Conservation (phyloP, 129 eudicot genomes). For the Saussurea involucrata region DNA sequence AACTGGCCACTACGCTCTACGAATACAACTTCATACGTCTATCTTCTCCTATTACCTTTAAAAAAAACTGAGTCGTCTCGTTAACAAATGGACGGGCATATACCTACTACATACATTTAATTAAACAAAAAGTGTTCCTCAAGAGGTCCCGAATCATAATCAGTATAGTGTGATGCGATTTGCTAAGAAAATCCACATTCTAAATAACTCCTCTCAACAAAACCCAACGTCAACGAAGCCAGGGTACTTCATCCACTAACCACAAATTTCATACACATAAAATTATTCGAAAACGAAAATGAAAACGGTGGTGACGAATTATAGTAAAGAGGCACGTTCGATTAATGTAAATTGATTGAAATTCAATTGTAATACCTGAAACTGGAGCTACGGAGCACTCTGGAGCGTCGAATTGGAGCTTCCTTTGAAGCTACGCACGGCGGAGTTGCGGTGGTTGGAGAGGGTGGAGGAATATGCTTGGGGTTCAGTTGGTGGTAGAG, state of each 20-base stretch:
- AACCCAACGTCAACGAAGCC: slow-evolving; percentile 17
- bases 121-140: slow-evolving; percentile 8
- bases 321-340: not conserved
- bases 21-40: not conserved
- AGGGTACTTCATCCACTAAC: not conserved
- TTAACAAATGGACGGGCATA: not conserved
- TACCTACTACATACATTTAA: not conserved
- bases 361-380: slow-evolving; percentile 20
- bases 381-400: slow-evolving; percentile 10
- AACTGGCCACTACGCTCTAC: not conserved
- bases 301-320: not conserved
- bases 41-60: not conserved
- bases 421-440: not conserved
- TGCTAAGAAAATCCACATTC: not conserved
- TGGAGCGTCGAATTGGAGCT: slow-evolving; percentile 6
- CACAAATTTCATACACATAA: slow-evolving; percentile 7
- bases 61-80: not conserved
- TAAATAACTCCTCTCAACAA: not conserved
- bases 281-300: not conserved
- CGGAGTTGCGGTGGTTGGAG: slow-evolving; percentile 24
- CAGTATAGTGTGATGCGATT: not conserved
- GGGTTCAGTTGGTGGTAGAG: slow-evolving; percentile 18
- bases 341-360: not conserved
- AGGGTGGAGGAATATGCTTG: slow-evolving; percentile 10
- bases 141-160: not conserved